Base-by-base conservation (phyloP, 2,329 filamentous ascomycete species). In the Tolypocladium paradoxum region DNA sequence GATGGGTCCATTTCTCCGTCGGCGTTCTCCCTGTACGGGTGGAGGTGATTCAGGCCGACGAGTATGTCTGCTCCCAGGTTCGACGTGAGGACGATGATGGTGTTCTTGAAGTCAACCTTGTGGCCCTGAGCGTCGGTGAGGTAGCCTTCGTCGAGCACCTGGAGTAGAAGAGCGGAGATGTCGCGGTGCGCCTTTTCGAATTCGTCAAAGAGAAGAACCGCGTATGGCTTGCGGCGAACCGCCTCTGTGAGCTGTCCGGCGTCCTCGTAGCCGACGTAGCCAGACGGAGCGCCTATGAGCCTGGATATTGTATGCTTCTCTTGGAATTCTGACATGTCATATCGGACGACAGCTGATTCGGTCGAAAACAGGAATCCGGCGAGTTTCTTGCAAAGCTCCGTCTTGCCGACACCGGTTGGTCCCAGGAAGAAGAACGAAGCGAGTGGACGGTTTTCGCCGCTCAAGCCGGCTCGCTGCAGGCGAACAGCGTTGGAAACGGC, bases 341-440 rank as follows among this genome's bases (percentile, higher is more conserved):
- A 97, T 35, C 93, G 82, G 35, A 96, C 83, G 29, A 99, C 90
- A 3, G 93, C 92, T 31, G 84, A 83, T 62, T 96, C 89, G 1
- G 90, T 96, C 0, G 88, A 93, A 72, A 97, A 99, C 37, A 99
- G 76, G 73, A 96, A 97, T 54, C 80, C 81, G 1, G 93, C 93
- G 61, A 99, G 85, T 67, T 95, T 92, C 76, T 97, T 97, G 77
- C 91, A 96, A 1, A 97, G 82, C 66, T 97, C 91, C 3, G 93
- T 99, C 75, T 97, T 99, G 54, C 93, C 93, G 20, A 96, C 92
- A 65, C 93, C 93, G 0, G 93, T 97, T 6, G 93, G 93, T 0
- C 93, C 93, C 4, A 97, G 79, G 79, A 97, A 96, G 85, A 97
- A 96, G 74, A 97, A 96, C 0, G 88, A 95, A 0, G 92, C 93